These are phyloP conservation scores for Mollisiaceae sp. DNA, from an alignment of 2,329 filamentous ascomycete species.

Conservation along the genomic window DNA sequence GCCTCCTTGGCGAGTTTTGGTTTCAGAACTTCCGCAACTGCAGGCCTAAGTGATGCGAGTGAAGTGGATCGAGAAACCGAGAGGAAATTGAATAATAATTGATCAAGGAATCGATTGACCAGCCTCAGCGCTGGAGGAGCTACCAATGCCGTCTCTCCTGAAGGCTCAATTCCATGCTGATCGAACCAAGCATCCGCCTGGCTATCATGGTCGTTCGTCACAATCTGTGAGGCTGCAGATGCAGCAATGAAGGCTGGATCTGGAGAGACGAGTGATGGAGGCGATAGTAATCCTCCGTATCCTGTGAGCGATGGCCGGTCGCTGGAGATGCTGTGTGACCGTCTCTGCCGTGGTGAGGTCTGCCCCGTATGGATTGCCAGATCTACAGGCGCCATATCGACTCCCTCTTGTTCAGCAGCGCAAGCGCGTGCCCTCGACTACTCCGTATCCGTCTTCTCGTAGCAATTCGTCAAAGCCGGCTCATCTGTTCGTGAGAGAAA, in stretches of 20 bases:
- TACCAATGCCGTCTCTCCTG: constrained; percentile 72
- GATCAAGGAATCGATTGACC: constrained; percentile 92
- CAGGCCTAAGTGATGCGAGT: constrained; percentile 75
- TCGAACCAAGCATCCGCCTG: constrained; percentile 73
- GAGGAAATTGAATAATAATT: constrained; percentile 91
- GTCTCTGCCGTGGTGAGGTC: constrained; percentile 23
- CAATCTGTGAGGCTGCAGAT: constrained; percentile 87
- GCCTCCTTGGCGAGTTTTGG: constrained; percentile 86
- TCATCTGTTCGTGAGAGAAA: constrained; percentile 15
- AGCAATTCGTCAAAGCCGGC: neutral
- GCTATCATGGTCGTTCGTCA: constrained; percentile 85
- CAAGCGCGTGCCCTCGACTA: constrained; percentile 4
- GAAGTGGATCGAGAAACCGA: constrained; percentile 78
- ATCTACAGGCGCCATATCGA: constrained; percentile 35
- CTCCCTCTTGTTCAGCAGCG: constrained; percentile 9
- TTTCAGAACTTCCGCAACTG: constrained; percentile 86
- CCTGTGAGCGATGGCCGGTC: constrained; percentile 67
- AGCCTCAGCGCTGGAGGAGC: constrained; percentile 74
- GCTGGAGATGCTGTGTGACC: constrained; percentile 68
- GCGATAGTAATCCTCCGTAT: constrained; percentile 64
- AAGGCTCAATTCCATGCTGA: constrained; percentile 68
- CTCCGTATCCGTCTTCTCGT: constrained; percentile 1
- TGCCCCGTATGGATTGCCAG: constrained; percentile 24
- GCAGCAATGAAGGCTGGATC: constrained; percentile 86
- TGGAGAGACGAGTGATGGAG: constrained; percentile 73